Base-by-base conservation (phyloP, 1,284 basidiomycete species). In the Marasmius sp. region DNA sequence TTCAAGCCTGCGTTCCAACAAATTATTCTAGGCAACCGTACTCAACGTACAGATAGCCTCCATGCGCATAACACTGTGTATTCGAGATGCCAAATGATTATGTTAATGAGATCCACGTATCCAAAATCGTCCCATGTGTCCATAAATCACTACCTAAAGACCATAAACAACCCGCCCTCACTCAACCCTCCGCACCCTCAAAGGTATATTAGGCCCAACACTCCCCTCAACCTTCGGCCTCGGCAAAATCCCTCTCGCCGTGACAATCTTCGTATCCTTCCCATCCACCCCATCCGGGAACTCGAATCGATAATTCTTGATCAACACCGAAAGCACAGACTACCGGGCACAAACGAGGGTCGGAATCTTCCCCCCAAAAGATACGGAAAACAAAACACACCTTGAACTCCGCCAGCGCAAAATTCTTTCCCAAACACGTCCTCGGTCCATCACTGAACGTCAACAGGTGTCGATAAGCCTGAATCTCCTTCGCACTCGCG, bases 351-450 rank as follows among this genome's bases (percentile, higher is more conserved):
- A n/a, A n/a, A n/a, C n/a, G n/a, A n/a, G n/a, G 18, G 39, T 47
- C 2, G 11, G 27, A 27, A 27, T 27, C 27, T 68, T 69, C 54
- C 66, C 53, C 59, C 18, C n/a, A 3, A 12, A 22, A 12, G n/a
- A 50, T 11, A 6, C n/a, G 36, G 11, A n/a, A 8, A 3, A 11
- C 36, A 22, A 18, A 38, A 58, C 39, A n/a, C 53, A 80, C 80
- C 77, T 81, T 81, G 67, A 79, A 68, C 59, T 79, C 75, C 0
- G 74, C 66, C 8, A 79, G 57, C 3, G 79, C 74, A 59, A 82
- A 81, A 2, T 69, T 70, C 58, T 72, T 74, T 1, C 81, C 81
- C n/a, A 82, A 66, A 64, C 80, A 83, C 8, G 66, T 71, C 60
- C 79, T 70, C 12, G 76, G 75, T 0, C 79, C 80, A 37, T 81